Evolutionary conservation across 208 protist species (phyloP).

Genomic region (Leishmania martiniquensis): DNA sequence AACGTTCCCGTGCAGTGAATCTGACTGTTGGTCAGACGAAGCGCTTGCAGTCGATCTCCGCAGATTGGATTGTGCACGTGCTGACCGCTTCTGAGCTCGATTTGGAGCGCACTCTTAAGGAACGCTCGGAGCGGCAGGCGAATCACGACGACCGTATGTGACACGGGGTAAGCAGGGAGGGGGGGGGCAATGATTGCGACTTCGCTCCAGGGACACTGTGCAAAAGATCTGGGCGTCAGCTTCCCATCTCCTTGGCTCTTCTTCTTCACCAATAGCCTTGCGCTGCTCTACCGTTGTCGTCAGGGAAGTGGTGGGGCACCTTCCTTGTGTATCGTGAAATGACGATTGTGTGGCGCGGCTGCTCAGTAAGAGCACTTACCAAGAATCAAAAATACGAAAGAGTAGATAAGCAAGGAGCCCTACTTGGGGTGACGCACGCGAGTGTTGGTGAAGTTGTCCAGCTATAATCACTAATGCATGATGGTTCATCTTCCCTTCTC

Average conservation of each 20-base stretch:
- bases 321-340: not conserved
- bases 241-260: too few relatives aligned
- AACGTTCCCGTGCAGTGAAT: slow-evolving; percentile 37
- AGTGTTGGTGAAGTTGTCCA: not conserved
- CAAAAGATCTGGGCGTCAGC: not conserved
- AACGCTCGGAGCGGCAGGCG: slow-evolving; percentile 13
- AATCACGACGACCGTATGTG: not conserved
- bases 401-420: not conserved
- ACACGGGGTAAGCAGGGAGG: not conserved
- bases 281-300: not conserved
- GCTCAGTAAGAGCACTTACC: not conserved
- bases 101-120: slow-evolving; percentile 32
- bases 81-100: slow-evolving; percentile 61
- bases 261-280: not conserved
- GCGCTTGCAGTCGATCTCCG: slow-evolving; percentile 45
- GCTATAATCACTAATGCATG: not conserved
- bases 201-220: not conserved
- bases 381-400: not conserved
- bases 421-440: not conserved
- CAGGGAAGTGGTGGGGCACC: not conserved
- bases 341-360: not conserved
- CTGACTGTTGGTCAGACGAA: slow-evolving; percentile 48
- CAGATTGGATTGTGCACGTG: slow-evolving; percentile 64
- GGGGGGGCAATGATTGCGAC: not conserved
- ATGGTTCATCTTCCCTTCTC: not conserved